Evolutionary conservation across 768 basidiomycete genomes (phyloP).

Genomic region (Lactarius psammicola): DNA sequence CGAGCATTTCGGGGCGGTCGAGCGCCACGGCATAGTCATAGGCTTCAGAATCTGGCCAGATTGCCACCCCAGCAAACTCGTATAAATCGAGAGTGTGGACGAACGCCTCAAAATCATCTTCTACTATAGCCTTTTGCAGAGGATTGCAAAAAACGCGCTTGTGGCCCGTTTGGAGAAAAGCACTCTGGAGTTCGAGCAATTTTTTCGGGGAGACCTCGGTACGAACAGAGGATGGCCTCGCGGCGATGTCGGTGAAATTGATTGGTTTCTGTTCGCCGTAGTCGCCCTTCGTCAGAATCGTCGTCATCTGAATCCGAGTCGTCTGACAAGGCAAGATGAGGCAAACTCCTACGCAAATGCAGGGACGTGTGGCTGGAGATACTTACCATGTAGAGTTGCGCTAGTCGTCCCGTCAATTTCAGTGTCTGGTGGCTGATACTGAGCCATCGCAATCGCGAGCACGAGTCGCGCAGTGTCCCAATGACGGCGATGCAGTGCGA

Average conservation of each 20-base stretch:
- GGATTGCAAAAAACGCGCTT: constrained; percentile 27
- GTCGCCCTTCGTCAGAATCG: constrained; percentile 35
- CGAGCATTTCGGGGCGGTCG: constrained; percentile 52
- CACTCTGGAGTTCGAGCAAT: constrained; percentile 35
- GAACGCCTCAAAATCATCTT: constrained; percentile 53
- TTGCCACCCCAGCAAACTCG: constrained; percentile 36
- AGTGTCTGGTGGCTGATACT: constrained; percentile 45
- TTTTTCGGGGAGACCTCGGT: constrained; percentile 40
- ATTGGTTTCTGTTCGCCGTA: constrained; percentile 43
- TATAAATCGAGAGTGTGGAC: constrained; percentile 47
- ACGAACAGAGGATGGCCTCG: constrained; percentile 45
- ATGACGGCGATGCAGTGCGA: constrained; percentile 47
- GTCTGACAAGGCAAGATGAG: constrained; percentile 5
- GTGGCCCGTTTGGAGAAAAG: constrained; percentile 10
- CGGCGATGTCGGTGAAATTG: constrained; percentile 55
- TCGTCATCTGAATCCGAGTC: constrained; percentile 15
- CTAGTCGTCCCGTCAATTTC: constrained; percentile 33
- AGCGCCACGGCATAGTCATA: constrained; percentile 34
- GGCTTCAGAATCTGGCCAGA: constrained; percentile 29
- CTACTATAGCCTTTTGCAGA: constrained; percentile 41
- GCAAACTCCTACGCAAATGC: not conserved
- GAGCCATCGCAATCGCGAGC: constrained; percentile 53
- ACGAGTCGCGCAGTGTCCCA: constrained; percentile 60
- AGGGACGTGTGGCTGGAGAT: constrained; percentile 38
- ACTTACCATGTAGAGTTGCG: constrained; percentile 26